phyloP scores from a whole-genome alignment of 2,329 filamentous ascomycete species.

The Metarhizium humberi region DNA sequence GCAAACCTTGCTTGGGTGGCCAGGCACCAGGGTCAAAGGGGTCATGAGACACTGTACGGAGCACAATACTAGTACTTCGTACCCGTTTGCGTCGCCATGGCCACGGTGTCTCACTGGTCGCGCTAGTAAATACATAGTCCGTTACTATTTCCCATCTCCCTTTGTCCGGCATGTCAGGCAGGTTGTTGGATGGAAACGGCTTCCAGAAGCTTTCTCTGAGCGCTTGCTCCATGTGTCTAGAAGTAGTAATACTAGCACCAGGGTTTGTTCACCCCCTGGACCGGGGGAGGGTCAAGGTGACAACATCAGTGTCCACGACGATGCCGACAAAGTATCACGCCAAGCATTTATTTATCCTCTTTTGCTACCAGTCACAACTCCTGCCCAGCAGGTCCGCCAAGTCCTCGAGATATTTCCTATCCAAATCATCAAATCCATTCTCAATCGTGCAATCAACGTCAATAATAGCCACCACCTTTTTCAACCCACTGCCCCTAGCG shows the following conservation, averaged over 20 bases:
- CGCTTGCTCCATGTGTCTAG: not conserved
- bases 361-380: constrained; percentile 56
- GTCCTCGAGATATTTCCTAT: constrained; percentile 55
- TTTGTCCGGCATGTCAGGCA: not conserved
- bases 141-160: not conserved
- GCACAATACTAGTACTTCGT: not conserved
- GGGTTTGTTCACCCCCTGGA: too few relatives aligned
- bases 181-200: not conserved
- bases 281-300: too few relatives aligned
- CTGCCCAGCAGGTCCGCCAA: constrained; percentile 50
- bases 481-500: constrained; percentile 17
- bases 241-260: too few relatives aligned
- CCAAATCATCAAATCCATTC: constrained; percentile 60
- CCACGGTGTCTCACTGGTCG: not conserved
- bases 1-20: not conserved
- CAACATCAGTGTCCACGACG: too few relatives aligned
- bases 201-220: not conserved
- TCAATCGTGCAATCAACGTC: constrained; percentile 66
- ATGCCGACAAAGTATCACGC: too few relatives aligned
- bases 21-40: not conserved
- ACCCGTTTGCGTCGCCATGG: constrained; percentile 2
- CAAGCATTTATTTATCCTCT: not conserved
- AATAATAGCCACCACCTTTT: constrained; percentile 61
- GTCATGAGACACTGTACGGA: not conserved
- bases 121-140: not conserved